Percentiles rank a stretch among this genome's conserved stretches.
Conservation (phyloP, 495 filamentous ascomycete species). For the Cryomyces antarcticus region DNA sequence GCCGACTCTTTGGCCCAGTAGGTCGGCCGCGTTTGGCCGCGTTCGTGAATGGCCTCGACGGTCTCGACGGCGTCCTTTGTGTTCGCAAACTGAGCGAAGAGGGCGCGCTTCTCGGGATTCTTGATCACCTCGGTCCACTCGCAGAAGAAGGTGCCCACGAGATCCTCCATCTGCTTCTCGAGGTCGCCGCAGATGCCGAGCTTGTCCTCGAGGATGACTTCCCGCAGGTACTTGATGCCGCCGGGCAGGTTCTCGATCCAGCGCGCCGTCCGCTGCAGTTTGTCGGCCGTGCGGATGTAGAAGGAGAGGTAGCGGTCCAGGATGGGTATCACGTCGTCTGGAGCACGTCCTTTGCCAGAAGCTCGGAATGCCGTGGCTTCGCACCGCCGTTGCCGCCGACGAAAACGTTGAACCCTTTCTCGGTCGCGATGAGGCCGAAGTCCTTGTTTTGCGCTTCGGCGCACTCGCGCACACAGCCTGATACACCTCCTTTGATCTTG, state of each 20-base stretch:
- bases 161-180: constrained; percentile 74
- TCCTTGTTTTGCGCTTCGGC: constrained; percentile 94
- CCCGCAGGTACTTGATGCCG: constrained; percentile 64
- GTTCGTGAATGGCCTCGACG: constrained; percentile 53
- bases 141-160: constrained; percentile 81
- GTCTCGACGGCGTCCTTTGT: constrained; percentile 48
- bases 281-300: constrained; percentile 93
- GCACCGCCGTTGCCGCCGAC: constrained; percentile 87
- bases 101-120: constrained; percentile 42
- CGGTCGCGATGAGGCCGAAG: constrained; percentile 85
- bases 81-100: constrained; percentile 81
- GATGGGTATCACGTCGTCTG: constrained; percentile 68
- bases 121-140: constrained; percentile 83
- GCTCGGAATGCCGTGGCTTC: constrained; percentile 63
- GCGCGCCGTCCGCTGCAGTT: constrained; percentile 78
- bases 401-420: constrained; percentile 91
- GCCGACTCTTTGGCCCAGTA: constrained; percentile 61
- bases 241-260: constrained; percentile 83
- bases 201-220: constrained; percentile 74
- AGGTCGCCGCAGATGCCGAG: constrained; percentile 75
- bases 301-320: constrained; percentile 87
- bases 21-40: constrained; percentile 55
- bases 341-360: constrained; percentile 79
- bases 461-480: constrained; percentile 83
- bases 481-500: constrained; percentile 87